Evolutionary conservation across 2,329 filamentous ascomycete genomes (phyloP).

Genomic region (Cercospora sp.): DNA sequence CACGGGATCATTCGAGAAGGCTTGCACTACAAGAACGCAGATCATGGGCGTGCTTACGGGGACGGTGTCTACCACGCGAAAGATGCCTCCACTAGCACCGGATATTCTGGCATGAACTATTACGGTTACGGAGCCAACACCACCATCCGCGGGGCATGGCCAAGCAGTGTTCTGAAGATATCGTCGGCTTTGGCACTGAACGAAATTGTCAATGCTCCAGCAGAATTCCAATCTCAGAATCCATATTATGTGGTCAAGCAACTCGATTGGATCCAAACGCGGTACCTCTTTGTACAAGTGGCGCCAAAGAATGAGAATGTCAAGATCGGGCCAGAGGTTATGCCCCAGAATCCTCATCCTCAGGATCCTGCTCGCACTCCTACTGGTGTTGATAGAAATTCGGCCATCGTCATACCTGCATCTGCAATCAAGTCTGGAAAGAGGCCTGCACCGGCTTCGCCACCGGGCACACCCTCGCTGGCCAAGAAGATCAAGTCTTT

Average conservation of each 20-base stretch:
- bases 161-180: conserved; percentile 64
- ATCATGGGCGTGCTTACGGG: conserved; percentile 70
- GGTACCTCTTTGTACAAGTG: conserved; percentile 71
- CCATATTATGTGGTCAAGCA: conserved; percentile 73
- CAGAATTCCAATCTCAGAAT: conserved; percentile 54
- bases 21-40: conserved; percentile 65
- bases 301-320: conserved; percentile 21
- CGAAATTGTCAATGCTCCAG: conserved; percentile 76
- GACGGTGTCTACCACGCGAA: conserved; percentile 79
- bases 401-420: conserved; percentile 53
- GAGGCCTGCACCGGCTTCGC: conserved; percentile 19
- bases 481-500: conserved; percentile 30
- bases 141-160: conserved; percentile 53
- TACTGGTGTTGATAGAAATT: conserved; percentile 39
- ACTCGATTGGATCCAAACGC: conserved; percentile 84
- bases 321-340: conserved; percentile 25
- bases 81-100: conserved; percentile 56
- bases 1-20: conserved; percentile 85
- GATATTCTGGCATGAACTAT: conserved; percentile 46
- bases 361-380: conserved; percentile 48
- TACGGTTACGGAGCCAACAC: neutral
- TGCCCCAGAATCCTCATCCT: conserved; percentile 31
- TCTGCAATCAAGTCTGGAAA: conserved; percentile 53
- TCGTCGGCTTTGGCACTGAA: conserved; percentile 66
- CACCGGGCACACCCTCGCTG: conserved; percentile 12